A percentile compares a stretch with the other conserved stretches of the same genome.
Evolutionary conservation across 805 yeast genomes (phyloP).

Genomic region (Saccharomyces eubayanus): DNA sequence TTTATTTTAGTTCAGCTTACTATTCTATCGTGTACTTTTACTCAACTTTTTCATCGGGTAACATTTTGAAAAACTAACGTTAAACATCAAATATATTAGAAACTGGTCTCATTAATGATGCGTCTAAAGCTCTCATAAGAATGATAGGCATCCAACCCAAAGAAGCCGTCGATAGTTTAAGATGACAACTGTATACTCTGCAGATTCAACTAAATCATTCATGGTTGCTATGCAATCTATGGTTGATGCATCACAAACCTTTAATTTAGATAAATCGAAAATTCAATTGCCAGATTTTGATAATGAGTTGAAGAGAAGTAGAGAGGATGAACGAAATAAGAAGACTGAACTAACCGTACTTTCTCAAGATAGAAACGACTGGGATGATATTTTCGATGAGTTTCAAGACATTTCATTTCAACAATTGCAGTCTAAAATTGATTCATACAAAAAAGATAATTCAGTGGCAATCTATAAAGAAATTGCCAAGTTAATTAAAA

Average conservation of each 20-base stretch:
- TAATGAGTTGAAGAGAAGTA: slow-evolving; percentile 27
- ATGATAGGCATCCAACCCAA: background rate
- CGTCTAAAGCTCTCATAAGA: background rate
- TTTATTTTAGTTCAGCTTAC: background rate
- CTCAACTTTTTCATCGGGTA: background rate
- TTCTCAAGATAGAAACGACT: slow-evolving; percentile 32
- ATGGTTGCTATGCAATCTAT: slow-evolving; percentile 72
- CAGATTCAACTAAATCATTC: slow-evolving; percentile 61
- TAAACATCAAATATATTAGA: background rate
- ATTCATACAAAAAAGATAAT: slow-evolving; percentile 8
- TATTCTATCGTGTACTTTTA: background rate
- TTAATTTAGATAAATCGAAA: slow-evolving; percentile 18
- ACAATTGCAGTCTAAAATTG: slow-evolving; percentile 15
- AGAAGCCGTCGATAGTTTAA: background rate
- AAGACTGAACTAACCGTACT: slow-evolving; percentile 28
- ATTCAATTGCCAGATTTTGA: slow-evolving; percentile 6
- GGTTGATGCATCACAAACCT: slow-evolving; percentile 39
- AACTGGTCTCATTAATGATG: background rate
- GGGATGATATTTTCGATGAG: slow-evolving; percentile 33
- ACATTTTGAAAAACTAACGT: background rate
- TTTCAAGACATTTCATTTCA: slow-evolving; percentile 28
- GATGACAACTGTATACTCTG: slow-evolving; percentile 46
- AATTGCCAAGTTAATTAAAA: slow-evolving; percentile 10
- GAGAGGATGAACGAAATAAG: slow-evolving; percentile 25
- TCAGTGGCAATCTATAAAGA: slow-evolving; percentile 13